Percentiles rank a stretch among this genome's conserved stretches.
phyloP scores from a whole-genome alignment of 192 early-diverging fungal genomes.

The Geranomyces michiganensis region DNA sequence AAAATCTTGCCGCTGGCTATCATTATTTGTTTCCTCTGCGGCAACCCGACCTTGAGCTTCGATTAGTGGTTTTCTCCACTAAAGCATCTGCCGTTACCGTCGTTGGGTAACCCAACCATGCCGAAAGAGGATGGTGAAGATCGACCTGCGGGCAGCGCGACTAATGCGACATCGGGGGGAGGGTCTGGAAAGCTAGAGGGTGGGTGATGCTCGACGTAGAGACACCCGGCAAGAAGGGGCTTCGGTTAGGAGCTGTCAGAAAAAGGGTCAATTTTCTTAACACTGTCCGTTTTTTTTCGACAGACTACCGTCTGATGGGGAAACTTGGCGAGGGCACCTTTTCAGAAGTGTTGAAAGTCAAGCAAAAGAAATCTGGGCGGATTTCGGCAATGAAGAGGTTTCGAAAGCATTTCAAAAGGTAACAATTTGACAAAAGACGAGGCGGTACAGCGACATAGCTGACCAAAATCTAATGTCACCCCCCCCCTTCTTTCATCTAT shows the following conservation, averaged over 20 bases:
- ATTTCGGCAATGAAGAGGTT: slow-evolving; percentile 69
- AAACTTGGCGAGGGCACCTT: slow-evolving; percentile 70
- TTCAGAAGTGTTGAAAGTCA: slow-evolving; percentile 66
- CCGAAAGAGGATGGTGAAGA: slow-evolving; percentile 7
- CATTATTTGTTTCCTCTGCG: too few relatives aligned
- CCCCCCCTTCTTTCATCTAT: too few relatives aligned
- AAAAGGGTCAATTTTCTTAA: too few relatives aligned
- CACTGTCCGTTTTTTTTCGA: too few relatives aligned
- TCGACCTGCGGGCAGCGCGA: slow-evolving; percentile 15
- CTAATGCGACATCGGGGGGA: background rate
- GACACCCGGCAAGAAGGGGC: too few relatives aligned
- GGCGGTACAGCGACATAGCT: background rate
- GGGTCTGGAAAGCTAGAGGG: slow-evolving; percentile 15
- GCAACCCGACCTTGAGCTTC: too few relatives aligned
- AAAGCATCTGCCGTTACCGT: too few relatives aligned
- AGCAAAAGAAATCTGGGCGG: slow-evolving; percentile 60
- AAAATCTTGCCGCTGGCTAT: too few relatives aligned
- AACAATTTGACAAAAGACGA: background rate
- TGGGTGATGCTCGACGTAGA: background rate
- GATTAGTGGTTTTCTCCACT: too few relatives aligned
- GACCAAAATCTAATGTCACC: too few relatives aligned
- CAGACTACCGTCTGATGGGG: slow-evolving; percentile 58
- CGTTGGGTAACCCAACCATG: background rate
- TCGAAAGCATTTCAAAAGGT: slow-evolving; percentile 63
- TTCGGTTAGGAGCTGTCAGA: too few relatives aligned